These are phyloP conservation scores for Vanilla planifolia DNA, from an alignment of 106 monocot genomes.

Conservation along the genomic window DNA sequence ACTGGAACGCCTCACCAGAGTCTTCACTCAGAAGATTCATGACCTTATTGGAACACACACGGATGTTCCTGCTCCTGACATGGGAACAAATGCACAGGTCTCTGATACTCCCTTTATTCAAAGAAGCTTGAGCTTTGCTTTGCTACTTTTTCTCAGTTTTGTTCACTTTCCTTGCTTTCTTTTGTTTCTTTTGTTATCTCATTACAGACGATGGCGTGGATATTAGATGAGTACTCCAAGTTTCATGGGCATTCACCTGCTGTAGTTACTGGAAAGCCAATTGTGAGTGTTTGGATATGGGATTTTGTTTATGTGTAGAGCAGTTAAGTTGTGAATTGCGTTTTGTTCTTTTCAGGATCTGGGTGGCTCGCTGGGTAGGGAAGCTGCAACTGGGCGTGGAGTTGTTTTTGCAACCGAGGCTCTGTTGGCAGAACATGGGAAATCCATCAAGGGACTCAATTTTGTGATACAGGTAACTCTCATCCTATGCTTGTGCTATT, in stretches of 20 bases:
- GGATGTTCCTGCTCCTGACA: slow-evolving; percentile 94
- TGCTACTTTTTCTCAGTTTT: not conserved
- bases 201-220: slow-evolving; percentile 92
- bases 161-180: not conserved
- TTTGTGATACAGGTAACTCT: slow-evolving; percentile 75
- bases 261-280: slow-evolving; percentile 89
- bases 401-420: slow-evolving; percentile 74
- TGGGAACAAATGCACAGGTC: slow-evolving; percentile 98
- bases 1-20: slow-evolving; percentile 82
- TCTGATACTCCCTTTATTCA: not conserved
- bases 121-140: not conserved
- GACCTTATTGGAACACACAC: slow-evolving; percentile 75
- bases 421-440: slow-evolving; percentile 66
- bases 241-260: slow-evolving; percentile 88
- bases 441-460: slow-evolving; percentile 65
- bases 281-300: slow-evolving; percentile 37
- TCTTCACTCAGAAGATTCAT: slow-evolving; percentile 94
- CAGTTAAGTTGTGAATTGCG: not conserved
- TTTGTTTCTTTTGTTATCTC: slow-evolving; percentile 5
- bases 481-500: not conserved
- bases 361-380: slow-evolving; percentile 89
- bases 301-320: not conserved
- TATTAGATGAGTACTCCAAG: slow-evolving; percentile 92
- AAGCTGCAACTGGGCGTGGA: slow-evolving; percentile 86
- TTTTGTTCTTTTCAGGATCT: slow-evolving; percentile 51